Conservation (phyloP, 805 yeast genomes). For the Ogataea degrootiae region DNA sequence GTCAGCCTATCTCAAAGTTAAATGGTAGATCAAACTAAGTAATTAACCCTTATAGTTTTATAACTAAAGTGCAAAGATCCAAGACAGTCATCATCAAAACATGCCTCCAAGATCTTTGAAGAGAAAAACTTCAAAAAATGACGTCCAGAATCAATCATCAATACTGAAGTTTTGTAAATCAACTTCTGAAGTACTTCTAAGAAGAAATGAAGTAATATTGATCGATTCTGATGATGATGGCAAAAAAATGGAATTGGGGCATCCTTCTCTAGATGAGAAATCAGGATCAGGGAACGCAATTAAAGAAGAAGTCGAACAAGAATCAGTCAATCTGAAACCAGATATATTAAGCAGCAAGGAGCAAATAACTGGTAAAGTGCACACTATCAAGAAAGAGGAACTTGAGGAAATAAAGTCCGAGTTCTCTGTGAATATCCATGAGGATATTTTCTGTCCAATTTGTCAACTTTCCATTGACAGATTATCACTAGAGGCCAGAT, state of each 20-base stretch:
- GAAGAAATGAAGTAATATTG: conserved; percentile 8
- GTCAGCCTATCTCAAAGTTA: too few species aligned
- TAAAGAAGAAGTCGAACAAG: too few species aligned
- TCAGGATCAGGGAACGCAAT: too few species aligned
- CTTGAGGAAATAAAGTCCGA: too few species aligned
- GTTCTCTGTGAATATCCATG: not conserved
- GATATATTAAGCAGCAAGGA: too few species aligned
- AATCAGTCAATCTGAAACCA: too few species aligned
- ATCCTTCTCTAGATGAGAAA: not conserved
- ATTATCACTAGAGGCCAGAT: conserved; percentile 38
- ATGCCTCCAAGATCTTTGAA: not conserved
- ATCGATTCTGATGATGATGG: conserved; percentile 10
- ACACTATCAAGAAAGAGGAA: too few species aligned
- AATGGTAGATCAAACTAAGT: too few species aligned
- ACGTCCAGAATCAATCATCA: conserved; percentile 9
- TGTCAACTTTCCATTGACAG: conserved; percentile 38
- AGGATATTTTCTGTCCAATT: conserved; percentile 43
- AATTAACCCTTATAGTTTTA: too few species aligned
- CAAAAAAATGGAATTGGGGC: not conserved
- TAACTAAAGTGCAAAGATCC: not conserved
- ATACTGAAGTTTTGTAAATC: conserved; percentile 16
- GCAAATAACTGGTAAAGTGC: too few species aligned
- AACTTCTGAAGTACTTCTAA: not conserved
- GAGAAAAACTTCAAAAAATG: not conserved
- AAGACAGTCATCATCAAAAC: not conserved